A percentile compares a stretch with the other conserved stretches of the same genome.
These are phyloP conservation scores for Salisapilia sapeloensis DNA, from an alignment of 352 stramenopile species.

Conservation along the genomic window DNA sequence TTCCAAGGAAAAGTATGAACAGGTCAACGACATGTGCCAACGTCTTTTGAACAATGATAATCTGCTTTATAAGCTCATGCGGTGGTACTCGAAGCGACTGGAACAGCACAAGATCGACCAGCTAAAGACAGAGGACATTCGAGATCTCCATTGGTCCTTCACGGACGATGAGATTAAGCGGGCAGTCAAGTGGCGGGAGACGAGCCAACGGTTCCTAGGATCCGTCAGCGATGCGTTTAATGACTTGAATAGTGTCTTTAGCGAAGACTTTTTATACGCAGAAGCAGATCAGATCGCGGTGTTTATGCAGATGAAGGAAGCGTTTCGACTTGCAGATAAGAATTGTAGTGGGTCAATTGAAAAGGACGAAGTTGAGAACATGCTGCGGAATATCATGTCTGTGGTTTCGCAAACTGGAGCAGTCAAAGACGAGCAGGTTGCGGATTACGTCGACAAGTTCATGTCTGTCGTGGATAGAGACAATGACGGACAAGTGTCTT, in stretches of 20 bases:
- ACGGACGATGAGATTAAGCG: too few relatives aligned
- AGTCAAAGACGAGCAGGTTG: too few relatives aligned
- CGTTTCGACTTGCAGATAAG: not conserved
- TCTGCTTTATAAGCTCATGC: slow-evolving; percentile 40
- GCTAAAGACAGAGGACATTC: too few relatives aligned
- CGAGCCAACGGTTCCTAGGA: slow-evolving; percentile 13
- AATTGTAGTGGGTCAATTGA: not conserved
- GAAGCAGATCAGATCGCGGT: slow-evolving; percentile 22
- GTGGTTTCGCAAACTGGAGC: too few relatives aligned
- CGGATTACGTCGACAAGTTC: slow-evolving; percentile 59
- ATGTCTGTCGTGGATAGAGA: slow-evolving; percentile 58
- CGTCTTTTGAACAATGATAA: slow-evolving; percentile 31
- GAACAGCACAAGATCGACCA: not conserved
- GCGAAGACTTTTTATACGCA: slow-evolving; percentile 31
- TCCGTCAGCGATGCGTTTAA: slow-evolving; percentile 32
- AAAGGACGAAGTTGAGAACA: not conserved
- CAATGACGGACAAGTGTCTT: slow-evolving; percentile 40
- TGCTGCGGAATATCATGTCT: too few relatives aligned
- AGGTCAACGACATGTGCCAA: slow-evolving; percentile 20
- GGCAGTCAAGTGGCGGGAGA: slow-evolving; percentile 3
- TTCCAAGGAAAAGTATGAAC: slow-evolving; percentile 27
- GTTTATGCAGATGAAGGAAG: slow-evolving; percentile 1
- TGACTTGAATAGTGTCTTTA: slow-evolving; percentile 29
- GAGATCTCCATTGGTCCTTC: too few relatives aligned
- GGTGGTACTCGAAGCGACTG: slow-evolving; percentile 26